phyloP scores from a whole-genome alignment of 225 moss, liverwort and hornwort species.

The Bryoerythrophyllum caledonicum region DNA sequence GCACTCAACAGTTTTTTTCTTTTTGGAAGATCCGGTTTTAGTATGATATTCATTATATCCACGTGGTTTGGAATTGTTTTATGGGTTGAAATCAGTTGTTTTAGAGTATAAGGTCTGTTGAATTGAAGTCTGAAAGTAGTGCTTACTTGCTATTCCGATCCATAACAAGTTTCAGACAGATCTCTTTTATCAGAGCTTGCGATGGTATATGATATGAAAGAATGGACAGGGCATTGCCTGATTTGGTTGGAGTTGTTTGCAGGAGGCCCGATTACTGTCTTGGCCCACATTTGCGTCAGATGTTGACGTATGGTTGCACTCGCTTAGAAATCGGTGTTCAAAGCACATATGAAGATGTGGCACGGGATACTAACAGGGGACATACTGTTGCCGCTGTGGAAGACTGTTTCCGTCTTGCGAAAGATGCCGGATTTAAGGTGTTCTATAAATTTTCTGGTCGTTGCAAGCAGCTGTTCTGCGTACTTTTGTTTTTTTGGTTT shows the following conservation, averaged over 20 bases:
- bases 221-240: constrained; percentile 3
- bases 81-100: background rate
- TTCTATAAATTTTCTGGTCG: background rate
- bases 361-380: constrained; percentile 96
- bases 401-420: constrained; percentile 96
- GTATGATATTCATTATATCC: background rate
- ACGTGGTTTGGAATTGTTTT: background rate
- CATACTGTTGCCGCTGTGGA: constrained; percentile 96
- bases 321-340: constrained; percentile 99
- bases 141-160: background rate
- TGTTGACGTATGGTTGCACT: constrained; percentile 96
- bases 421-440: constrained; percentile 98
- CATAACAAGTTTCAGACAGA: background rate
- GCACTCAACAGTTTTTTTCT: background rate
- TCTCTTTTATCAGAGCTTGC: background rate
- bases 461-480: background rate
- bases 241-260: constrained; percentile 33
- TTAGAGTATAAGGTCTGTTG: background rate
- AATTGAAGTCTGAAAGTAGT: background rate
- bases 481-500: background rate
- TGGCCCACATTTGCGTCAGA: constrained; percentile 93
- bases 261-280: constrained; percentile 99
- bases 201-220: background rate
- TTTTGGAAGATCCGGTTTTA: background rate
- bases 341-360: constrained; percentile 99